A percentile compares a stretch with the other conserved stretches of the same genome.
Conservation (phyloP, 441 rosid genomes). For the Jatropha multifida region DNA sequence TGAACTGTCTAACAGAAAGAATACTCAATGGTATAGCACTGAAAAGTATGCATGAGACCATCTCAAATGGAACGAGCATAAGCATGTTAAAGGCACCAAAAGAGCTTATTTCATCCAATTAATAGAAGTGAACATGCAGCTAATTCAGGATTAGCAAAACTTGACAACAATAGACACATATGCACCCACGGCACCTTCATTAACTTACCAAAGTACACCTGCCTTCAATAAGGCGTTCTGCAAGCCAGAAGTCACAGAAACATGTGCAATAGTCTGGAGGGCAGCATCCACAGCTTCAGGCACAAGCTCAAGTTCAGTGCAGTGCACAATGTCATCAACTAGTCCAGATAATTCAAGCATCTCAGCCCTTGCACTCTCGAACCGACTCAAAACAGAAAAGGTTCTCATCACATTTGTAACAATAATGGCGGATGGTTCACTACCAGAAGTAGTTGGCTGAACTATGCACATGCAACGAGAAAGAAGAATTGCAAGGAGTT, state of each 20-base stretch:
- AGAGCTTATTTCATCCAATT: not conserved
- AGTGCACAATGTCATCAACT: conserved; percentile 94
- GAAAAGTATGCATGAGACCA: not conserved
- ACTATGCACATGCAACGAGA: conserved; percentile 96
- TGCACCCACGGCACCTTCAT: not conserved
- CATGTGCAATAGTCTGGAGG: conserved; percentile 77
- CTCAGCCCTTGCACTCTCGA: conserved; percentile 87
- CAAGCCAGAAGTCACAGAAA: conserved; percentile 83
- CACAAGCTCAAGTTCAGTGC: conserved; percentile 94
- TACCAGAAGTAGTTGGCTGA: conserved; percentile 94
- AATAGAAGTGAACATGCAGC: not conserved
- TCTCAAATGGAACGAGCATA: not conserved
- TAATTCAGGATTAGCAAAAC: not conserved
- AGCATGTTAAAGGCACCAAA: conserved; percentile 6
- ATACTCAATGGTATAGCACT: not conserved
- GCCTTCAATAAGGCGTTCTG: conserved; percentile 86
- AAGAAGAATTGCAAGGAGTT: conserved; percentile 86
- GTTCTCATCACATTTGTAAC: conserved; percentile 95
- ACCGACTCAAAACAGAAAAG: conserved; percentile 85
- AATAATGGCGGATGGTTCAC: conserved; percentile 90
- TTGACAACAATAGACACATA: not conserved
- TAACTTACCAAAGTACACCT: conserved; percentile 89
- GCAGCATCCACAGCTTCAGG: conserved; percentile 97
- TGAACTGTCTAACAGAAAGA: not conserved
- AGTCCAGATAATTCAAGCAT: conserved; percentile 75